Evolutionary conservation across 768 basidiomycete species (phyloP).

Genomic region (Kwoniella heveanensis): DNA sequence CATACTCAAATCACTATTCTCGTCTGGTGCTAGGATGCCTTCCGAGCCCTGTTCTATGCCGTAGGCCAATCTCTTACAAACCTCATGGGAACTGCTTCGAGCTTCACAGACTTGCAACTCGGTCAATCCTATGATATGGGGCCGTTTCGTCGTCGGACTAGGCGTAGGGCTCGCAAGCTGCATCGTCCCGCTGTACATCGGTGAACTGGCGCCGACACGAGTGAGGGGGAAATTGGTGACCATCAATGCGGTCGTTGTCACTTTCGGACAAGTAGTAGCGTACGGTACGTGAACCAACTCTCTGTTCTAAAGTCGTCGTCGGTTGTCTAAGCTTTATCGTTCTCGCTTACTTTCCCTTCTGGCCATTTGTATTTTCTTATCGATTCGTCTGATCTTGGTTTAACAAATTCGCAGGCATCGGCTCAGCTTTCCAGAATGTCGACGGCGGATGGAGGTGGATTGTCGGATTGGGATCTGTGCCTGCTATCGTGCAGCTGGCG

Average conservation of each 20-base stretch:
- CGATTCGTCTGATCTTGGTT: too few relatives aligned
- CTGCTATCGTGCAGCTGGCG: constrained; percentile 61
- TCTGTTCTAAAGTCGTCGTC: too few relatives aligned
- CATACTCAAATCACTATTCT: too few relatives aligned
- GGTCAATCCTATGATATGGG: constrained; percentile 73
- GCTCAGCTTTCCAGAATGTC: constrained; percentile 58
- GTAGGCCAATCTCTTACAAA: not conserved
- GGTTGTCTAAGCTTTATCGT: too few relatives aligned
- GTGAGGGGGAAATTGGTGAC: constrained; percentile 76
- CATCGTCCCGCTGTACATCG: constrained; percentile 78
- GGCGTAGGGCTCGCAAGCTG: constrained; percentile 77
- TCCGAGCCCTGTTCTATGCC: too few relatives aligned
- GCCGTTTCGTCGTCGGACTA: constrained; percentile 71
- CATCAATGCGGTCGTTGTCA: constrained; percentile 79
- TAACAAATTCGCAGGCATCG: constrained; percentile 44
- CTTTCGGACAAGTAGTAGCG: constrained; percentile 70
- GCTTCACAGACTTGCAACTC: constrained; percentile 56
- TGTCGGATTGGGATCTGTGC: constrained; percentile 69
- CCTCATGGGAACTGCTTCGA: too few relatives aligned
- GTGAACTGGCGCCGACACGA: constrained; percentile 65
- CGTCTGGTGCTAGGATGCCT: too few relatives aligned
- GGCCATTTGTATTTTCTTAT: too few relatives aligned
- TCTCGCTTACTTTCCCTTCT: too few relatives aligned
- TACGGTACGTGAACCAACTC: too few relatives aligned
- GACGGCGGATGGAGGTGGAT: constrained; percentile 78